Percentiles rank a stretch among this genome's conserved stretches.
Conservation (phyloP, 495 filamentous ascomycete species). For the Penicillium atrosanguineum region DNA sequence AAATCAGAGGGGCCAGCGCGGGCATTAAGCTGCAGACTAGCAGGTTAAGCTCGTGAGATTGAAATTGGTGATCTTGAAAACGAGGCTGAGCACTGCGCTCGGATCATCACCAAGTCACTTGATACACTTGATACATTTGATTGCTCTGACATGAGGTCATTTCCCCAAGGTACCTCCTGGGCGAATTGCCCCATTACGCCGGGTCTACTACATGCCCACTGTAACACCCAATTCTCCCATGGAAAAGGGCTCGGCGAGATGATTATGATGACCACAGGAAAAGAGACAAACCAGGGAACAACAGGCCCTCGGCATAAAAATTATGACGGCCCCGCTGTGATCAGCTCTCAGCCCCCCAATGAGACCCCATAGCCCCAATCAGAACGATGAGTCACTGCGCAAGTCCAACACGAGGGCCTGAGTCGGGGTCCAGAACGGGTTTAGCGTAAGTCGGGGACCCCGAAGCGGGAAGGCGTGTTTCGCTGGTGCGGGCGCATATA, state of each 20-base stretch:
- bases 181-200: background rate
- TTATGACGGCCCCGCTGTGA: background rate
- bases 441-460: slow-evolving; percentile 34
- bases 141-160: background rate
- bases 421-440: slow-evolving; percentile 35
- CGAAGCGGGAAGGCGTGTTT: slow-evolving; percentile 21
- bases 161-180: background rate
- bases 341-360: background rate
- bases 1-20: background rate
- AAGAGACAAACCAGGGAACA: background rate
- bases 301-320: background rate
- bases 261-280: background rate
- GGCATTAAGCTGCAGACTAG: background rate
- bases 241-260: background rate
- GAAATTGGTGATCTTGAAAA: background rate
- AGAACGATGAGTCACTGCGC: background rate
- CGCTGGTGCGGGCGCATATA: slow-evolving; percentile 1
- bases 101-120: too few species aligned
- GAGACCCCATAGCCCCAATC: background rate
- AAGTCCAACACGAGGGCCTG: background rate
- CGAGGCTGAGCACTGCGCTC: background rate
- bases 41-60: background rate
- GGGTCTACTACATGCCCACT: background rate
- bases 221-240: background rate
- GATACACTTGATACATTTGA: background rate